Base-by-base conservation (phyloP, 768 basidiomycete genomes). In the Hypholoma fasciculare region DNA sequence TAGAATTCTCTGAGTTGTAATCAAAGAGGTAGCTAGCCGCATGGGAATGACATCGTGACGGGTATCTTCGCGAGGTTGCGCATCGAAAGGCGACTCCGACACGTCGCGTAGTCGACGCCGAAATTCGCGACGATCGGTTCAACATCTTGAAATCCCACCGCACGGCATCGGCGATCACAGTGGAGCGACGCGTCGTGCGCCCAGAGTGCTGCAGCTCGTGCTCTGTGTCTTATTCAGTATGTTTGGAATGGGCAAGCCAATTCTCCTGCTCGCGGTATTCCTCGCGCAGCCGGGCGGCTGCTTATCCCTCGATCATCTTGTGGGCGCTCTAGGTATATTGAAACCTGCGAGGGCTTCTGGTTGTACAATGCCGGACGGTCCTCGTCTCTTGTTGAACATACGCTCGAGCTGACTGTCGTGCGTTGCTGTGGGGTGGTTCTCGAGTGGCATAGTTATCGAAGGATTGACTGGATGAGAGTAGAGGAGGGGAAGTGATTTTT, bases 91-190 rank as follows among this genome's bases (percentile, higher is more conserved):
- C 90, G 85, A 61, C 85, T 90, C 0, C 96, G 93, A 72, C 98
- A 94, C 17, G 89, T 92, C 30, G 92, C 85, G 59, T 96, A 94
- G 61, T 96, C 94, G 63, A 89, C 90, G 23, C 93, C 94, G 40
- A 97, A 77, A 66, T 89, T 92, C n/a, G 93, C 93, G 57, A 98
- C 90, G 68, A 98, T 94, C 73, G 94, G 94, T 67, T 97, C 92
- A n/a, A n/a, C 86, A 97, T 94, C 77, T 98, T 96, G 56, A 96
- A 81, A 72, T 98, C 96, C 16, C 94, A 94, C 3, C 94, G 88
- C 14, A 95, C 95, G 14, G 92, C 88, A 71, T 97, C 96, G 26
- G 92, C 92, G 61, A 92, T 76, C 0, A 89, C 87, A 48, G 87
- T 80, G 11, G 88, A 84, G 23, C 92, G 85, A 27, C 92, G 83